These are phyloP conservation scores for Boletus rubropictus DNA, from an alignment of 768 basidiomycete species.

Conservation along the genomic window DNA sequence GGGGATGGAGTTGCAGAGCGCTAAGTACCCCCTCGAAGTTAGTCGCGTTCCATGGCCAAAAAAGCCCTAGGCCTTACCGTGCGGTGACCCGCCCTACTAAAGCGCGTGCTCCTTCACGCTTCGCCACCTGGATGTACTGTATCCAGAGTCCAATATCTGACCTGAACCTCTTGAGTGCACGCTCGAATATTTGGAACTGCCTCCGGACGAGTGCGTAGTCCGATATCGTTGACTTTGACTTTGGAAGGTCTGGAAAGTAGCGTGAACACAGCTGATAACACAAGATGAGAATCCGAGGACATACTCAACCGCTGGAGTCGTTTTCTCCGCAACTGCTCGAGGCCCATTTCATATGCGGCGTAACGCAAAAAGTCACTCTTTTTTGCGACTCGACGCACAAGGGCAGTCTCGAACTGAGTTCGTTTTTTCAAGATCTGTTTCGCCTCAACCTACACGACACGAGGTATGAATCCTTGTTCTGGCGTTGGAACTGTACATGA, in stretches of 20 bases:
- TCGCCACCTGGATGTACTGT: conserved; percentile 82
- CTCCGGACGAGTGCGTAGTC: conserved; percentile 81
- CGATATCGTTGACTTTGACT: conserved; percentile 55
- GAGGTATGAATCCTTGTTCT: conserved; percentile 2
- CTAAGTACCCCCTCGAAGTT: conserved; percentile 34
- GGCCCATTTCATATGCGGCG: conserved; percentile 84
- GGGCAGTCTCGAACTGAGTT: conserved; percentile 75
- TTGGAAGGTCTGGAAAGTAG: conserved; percentile 26
- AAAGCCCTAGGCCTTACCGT: conserved; percentile 43
- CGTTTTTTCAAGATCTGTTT: conserved; percentile 81
- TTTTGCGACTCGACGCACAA: conserved; percentile 78
- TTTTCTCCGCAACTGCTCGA: conserved; percentile 77
- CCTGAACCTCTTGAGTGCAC: conserved; percentile 85
- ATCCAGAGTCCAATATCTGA: conserved; percentile 83
- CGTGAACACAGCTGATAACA: background rate
- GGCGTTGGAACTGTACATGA: background rate
- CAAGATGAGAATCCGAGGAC: conserved; percentile 16
- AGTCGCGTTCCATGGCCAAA: background rate
- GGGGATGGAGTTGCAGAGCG: conserved; percentile 84
- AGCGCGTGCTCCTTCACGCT: conserved; percentile 70
- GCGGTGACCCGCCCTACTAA: conserved; percentile 80
- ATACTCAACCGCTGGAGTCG: conserved; percentile 66
- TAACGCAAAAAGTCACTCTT: conserved; percentile 89
- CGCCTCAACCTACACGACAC: conserved; percentile 55
- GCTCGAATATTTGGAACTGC: conserved; percentile 87